These are phyloP conservation scores for Firmiana major DNA, from an alignment of 345 rosid genomes.

Conservation along the genomic window DNA sequence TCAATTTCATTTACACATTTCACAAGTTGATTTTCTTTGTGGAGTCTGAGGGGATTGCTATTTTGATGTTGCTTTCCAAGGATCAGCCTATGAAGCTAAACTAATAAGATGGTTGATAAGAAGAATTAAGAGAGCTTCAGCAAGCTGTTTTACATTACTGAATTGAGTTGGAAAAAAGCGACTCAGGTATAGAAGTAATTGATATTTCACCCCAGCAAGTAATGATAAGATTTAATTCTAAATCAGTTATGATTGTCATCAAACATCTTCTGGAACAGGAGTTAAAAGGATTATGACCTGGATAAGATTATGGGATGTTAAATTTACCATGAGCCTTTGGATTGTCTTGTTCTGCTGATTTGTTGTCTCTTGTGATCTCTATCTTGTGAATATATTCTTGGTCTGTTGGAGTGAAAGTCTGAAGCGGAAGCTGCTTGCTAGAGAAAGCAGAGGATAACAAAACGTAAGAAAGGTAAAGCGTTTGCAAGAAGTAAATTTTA, in stretches of 20 bases:
- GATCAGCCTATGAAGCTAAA: not conserved
- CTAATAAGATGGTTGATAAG: constrained; percentile 3
- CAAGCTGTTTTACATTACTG: not conserved
- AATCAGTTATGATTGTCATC: not conserved
- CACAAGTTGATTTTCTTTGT: not conserved
- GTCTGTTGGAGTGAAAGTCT: not conserved
- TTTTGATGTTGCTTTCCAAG: not conserved
- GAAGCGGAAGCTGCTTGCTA: not conserved
- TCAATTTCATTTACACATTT: not conserved
- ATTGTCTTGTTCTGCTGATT: not conserved
- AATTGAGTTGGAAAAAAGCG: not conserved
- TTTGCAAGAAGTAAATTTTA: no score
- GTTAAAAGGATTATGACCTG: not conserved
- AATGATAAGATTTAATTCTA: not conserved
- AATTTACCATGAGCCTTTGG: constrained; percentile 6
- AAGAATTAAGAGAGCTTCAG: not conserved
- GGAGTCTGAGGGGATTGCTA: not conserved
- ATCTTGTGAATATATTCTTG: not conserved
- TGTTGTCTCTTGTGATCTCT: not conserved
- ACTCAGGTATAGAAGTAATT: not conserved
- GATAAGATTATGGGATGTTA: not conserved
- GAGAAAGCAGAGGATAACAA: not conserved
- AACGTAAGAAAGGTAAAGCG: not conserved
- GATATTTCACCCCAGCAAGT: constrained; percentile 8
- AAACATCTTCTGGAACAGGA: not conserved